Evolutionary conservation across 352 stramenopile genomes (phyloP), one percentile per base, ranked within the genome.

Genomic region (Phytophthora ramorum): DNA sequence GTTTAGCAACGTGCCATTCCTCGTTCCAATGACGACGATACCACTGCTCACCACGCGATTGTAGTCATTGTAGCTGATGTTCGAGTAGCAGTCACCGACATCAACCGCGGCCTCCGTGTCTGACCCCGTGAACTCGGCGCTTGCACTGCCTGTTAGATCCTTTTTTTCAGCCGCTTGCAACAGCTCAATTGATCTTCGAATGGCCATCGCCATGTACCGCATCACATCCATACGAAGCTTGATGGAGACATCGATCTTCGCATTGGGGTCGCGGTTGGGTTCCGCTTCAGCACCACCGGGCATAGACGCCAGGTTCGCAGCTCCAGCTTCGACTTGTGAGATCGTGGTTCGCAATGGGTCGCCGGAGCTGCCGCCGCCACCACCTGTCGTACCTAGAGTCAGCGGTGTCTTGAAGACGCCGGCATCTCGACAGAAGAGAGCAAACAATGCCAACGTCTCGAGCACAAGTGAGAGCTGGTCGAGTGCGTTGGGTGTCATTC

Each of bases 141-240:
- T 66, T 16, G 22, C 34, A 40, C 69, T 76, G 8, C 24, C 44
- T 28, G 8, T 35, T 6, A 41, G 14, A 13, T 73, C 61, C 12
- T 78, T 70, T 14, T 75, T 67, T 20, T 76, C 72, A 1, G 32
- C 59, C 9, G 73, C 37, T 17, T 88, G 78, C 16, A 78, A 77
- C 53, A 83, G 73, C 35, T 85, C 73, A 56, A 88, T 91, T 3
- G 81, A 91, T 63, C 87, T 73, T 61, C 89, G 85, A 47, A 96
- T 94, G 3, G 85, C 87, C 71, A 90, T 83, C 12, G 83, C 92
- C 70, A 89, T 96, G 65, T 96, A 96, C 66, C 86, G 86, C 87
- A 96, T 94, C 57, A 96, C 76, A 63, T 89, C 83, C 76, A 89
- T 90, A 22, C 87, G 84, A 32, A 96, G 70, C 35, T 92, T 87